Evolutionary conservation across 495 filamentous ascomycete genomes (phyloP), one percentile per base, ranked within the genome.

Genomic region (Aspergillus kassunensis): DNA sequence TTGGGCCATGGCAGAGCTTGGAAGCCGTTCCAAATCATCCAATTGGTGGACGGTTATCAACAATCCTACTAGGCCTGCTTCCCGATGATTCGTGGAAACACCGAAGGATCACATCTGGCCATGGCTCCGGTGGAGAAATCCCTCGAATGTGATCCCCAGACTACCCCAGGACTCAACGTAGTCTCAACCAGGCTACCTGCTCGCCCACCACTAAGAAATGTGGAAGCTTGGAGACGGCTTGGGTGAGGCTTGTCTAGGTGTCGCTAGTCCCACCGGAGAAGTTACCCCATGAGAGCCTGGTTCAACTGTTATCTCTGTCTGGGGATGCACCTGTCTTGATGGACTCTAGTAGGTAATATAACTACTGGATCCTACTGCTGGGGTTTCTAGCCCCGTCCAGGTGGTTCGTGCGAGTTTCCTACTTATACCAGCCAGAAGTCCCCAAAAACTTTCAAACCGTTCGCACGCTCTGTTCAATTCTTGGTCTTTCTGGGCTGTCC

Each of bases 71-170:
- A 13, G 12, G 21, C 25, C 15, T 39, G 16, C 16, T 16, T n/a
- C 21, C 29, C 33, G 48, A 35, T 65, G 63, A 72, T 72, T 72
- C 62, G 69, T 72, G 69, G 69, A 69, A 70, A 58, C 47, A 15
- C 6, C 11, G 7, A 33, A 39, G 37, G 35, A 39, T 51, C 37
- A 44, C 37, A n/a, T n/a, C n/a, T n/a, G n/a, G n/a, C n/a, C n/a
- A 46, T 53, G 25, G 30, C 49, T 24, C 44, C 58, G 59, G 60
- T 42, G 56, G 56, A 66, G 64, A 27, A 68, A 63, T 68, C 69
- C 66, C 67, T 69, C 64, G 66, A 69, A 68, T 59, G 51, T 43
- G 30, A 30, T 49, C 66, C 67, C 61, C 64, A 65, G 66, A 62
- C 61, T 55, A 55, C 48, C 40, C 54, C 56, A 49, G 44, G 23